Evolutionary conservation across 179 eudicot species (phyloP).

Genomic region (Dionaea muscipula): DNA sequence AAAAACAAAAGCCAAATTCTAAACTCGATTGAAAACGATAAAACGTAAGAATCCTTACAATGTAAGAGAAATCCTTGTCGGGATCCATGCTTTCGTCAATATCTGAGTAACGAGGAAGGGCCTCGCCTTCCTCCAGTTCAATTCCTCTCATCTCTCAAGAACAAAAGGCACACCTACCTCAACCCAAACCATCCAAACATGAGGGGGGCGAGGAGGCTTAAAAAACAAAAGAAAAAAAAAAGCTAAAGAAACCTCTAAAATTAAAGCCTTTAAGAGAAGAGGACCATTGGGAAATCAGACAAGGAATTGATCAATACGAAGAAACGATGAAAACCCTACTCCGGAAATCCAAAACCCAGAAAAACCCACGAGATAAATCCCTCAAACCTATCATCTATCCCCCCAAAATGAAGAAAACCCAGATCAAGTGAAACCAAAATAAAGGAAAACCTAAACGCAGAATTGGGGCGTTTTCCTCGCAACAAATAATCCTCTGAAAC

Average conservation of each 20-base stretch:
- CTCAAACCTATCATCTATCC: slow-evolving; percentile 27
- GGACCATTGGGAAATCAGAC: neutral
- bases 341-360: slow-evolving; percentile 48
- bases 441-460: too few relatives aligned
- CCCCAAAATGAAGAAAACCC: too few relatives aligned
- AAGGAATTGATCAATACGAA: neutral
- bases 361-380: slow-evolving; percentile 35
- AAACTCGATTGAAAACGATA: neutral
- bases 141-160: too few relatives aligned
- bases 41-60: slow-evolving; percentile 17
- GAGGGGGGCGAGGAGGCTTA: too few relatives aligned
- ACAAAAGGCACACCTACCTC: neutral
- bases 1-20: neutral
- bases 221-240: too few relatives aligned
- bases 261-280: neutral
- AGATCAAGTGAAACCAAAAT: too few relatives aligned
- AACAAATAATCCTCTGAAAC: too few relatives aligned
- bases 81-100: too few relatives aligned
- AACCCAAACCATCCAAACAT: neutral
- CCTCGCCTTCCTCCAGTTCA: too few relatives aligned
- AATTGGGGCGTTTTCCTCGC: too few relatives aligned
- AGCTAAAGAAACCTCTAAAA: neutral
- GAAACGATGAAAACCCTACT: slow-evolving; percentile 17
- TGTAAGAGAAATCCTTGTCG: too few relatives aligned
- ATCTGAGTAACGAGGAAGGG: too few relatives aligned